Evolutionary conservation across 163 green algal genomes (phyloP).

Genomic region (Prototheca cutis): DNA sequence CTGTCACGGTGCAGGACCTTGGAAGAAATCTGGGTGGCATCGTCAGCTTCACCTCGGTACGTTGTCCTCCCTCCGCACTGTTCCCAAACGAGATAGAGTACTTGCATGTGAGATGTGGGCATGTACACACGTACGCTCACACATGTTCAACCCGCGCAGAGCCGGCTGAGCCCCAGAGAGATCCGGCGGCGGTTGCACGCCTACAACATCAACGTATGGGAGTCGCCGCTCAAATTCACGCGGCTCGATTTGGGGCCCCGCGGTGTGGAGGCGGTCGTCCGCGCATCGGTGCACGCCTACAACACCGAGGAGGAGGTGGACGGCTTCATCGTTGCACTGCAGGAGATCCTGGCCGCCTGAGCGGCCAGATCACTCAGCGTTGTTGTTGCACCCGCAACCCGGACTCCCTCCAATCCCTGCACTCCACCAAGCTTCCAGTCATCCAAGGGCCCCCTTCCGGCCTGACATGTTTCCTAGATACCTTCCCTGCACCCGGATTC

Average conservation of each 20-base stretch:
- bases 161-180: slow-evolving; percentile 7
- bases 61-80: not conserved
- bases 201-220: slow-evolving; percentile 33
- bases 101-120: no score
- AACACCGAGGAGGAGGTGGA: slow-evolving; percentile 48
- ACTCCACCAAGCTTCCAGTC: no score
- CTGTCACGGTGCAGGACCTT: slow-evolving; percentile 35
- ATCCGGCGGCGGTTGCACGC: slow-evolving; percentile 11
- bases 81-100: not conserved
- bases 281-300: slow-evolving; percentile 55
- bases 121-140: no score
- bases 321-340: slow-evolving; percentile 11
- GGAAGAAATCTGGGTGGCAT: slow-evolving; percentile 51
- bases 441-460: no score
- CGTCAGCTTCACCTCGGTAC: slow-evolving; percentile 50
- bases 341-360: not conserved
- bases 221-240: slow-evolving; percentile 33
- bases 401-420: no score
- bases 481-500: no score
- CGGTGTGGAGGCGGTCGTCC: slow-evolving; percentile 31
- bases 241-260: slow-evolving; percentile 45
- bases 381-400: no score
- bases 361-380: no score
- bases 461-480: no score
- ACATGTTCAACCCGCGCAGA: no score